A percentile compares a stretch with the other conserved stretches of the same genome.
phyloP scores from a whole-genome alignment of 192 early-diverging fungal species.

The Coemansia sp. region DNA sequence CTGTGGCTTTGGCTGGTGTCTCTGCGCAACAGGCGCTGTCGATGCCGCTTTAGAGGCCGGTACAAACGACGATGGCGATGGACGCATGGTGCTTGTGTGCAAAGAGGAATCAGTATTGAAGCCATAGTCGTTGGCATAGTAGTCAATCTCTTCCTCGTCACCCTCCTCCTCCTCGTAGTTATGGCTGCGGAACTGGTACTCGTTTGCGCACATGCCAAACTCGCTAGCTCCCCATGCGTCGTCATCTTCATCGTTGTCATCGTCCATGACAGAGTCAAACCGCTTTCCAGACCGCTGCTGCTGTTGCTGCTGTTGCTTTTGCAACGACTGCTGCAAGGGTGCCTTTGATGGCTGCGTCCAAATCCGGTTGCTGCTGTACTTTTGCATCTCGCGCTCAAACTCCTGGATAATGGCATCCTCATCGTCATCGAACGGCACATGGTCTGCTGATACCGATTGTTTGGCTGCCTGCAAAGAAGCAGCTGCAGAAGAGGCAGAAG shows the following conservation, averaged over 20 bases:
- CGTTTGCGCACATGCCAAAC: slow-evolving; percentile 26
- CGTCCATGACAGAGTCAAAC: slow-evolving; percentile 8
- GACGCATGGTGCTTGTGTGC: not conserved
- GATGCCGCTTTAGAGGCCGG: not conserved
- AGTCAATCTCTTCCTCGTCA: slow-evolving; percentile 15
- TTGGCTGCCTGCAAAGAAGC: slow-evolving; percentile 1
- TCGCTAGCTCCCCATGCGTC: slow-evolving; percentile 17
- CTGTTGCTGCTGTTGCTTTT: slow-evolving; percentile 1
- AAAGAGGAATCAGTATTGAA: not conserved
- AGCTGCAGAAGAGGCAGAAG: slow-evolving; percentile 8
- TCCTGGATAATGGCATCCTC: slow-evolving; percentile 54
- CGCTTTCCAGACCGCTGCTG: not conserved
- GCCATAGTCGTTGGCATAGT: slow-evolving; percentile 15
- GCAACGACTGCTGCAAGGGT: not conserved
- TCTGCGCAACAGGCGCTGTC: not conserved
- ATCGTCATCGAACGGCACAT: slow-evolving; percentile 51
- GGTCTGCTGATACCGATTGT: slow-evolving; percentile 19
- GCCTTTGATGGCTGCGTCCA: not conserved
- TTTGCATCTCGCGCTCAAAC: slow-evolving; percentile 57
- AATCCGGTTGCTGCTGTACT: slow-evolving; percentile 17
- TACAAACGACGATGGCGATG: not conserved
- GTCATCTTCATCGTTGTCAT: slow-evolving; percentile 13
- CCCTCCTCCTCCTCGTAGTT: slow-evolving; percentile 6
- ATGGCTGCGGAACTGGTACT: slow-evolving; percentile 15
- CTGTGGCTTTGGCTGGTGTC: not conserved